Evolutionary conservation across 306 rosid species (phyloP).

Genomic region (Oemleria cerasiformis): DNA sequence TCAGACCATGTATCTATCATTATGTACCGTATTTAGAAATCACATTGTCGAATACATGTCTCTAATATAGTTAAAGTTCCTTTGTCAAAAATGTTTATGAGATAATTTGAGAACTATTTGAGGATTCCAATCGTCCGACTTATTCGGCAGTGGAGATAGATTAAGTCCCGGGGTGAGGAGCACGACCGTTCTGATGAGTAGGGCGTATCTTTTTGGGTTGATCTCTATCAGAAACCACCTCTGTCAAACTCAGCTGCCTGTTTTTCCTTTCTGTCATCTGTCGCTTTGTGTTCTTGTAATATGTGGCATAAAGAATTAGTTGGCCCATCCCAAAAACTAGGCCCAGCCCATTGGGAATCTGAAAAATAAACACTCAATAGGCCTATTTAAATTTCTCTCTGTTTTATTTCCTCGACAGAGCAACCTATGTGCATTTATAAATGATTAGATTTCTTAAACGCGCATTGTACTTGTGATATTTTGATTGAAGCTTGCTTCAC

Average conservation of each 20-base stretch:
- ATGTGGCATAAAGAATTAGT: conserved; percentile 70
- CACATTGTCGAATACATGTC: too few species aligned
- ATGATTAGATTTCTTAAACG: too few species aligned
- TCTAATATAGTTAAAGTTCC: too few species aligned
- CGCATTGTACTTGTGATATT: too few species aligned
- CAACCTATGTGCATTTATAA: too few species aligned
- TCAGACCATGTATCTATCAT: background rate
- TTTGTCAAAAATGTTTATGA: background rate
- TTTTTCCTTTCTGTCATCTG: conserved; percentile 54
- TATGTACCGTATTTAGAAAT: background rate
- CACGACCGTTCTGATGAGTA: conserved; percentile 1
- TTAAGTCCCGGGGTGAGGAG: background rate
- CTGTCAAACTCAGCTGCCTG: conserved; percentile 9
- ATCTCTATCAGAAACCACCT: conserved; percentile 1
- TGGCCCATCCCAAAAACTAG: conserved; percentile 51
- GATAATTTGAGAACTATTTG: too few species aligned
- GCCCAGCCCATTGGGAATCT: conserved; percentile 91
- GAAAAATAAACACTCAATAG: conserved; percentile 4
- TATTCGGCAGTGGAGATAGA: background rate
- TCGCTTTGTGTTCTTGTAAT: conserved; percentile 64
- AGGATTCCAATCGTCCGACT: background rate
- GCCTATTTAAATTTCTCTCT: background rate
- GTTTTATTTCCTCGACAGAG: too few species aligned
- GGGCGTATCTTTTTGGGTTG: conserved; percentile 2
- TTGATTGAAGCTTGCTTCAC: too few species aligned